Evolutionary conservation across 164 flowering plant genomes (phyloP).

Genomic region (Vitis amurensis): DNA sequence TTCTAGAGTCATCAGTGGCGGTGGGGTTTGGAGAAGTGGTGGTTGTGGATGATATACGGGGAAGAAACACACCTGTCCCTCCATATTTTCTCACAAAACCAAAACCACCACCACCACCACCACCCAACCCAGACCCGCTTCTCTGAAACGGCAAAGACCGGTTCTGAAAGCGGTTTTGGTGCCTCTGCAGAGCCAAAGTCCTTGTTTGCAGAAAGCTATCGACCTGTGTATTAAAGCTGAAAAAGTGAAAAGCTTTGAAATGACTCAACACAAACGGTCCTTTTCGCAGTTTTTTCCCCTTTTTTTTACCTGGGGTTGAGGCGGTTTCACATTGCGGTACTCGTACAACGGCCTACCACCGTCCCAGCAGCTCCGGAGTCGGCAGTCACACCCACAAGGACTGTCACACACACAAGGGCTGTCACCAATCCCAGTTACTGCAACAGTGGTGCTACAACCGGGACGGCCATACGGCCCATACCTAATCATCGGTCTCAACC

Average conservation of each 20-base stretch:
- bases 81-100: constrained; percentile 23
- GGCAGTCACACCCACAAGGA: not conserved
- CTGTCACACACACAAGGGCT: not conserved
- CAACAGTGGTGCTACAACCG: not conserved
- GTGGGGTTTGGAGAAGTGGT: not conserved
- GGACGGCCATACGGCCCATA: not conserved
- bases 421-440: not conserved
- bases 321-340: constrained; percentile 5
- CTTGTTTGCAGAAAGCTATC: constrained; percentile 9
- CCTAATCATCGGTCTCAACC: constrained; percentile 3
- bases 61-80: constrained; percentile 53
- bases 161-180: constrained; percentile 25
- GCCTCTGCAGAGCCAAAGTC: constrained; percentile 18
- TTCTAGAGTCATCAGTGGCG: constrained; percentile 2
- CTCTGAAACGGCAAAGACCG: constrained; percentile 20
- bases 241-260: constrained; percentile 9
- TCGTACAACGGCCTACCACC: not conserved
- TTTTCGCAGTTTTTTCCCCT: not conserved
- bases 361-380: not conserved
- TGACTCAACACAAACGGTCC: not conserved
- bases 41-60: constrained; percentile 18
- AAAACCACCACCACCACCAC: constrained; percentile 20
- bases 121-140: constrained; percentile 7
- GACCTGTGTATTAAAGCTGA: constrained; percentile 14
- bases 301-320: constrained; percentile 7